Conservation (phyloP, 176 grass and related monocot genomes). For the Musa acuminata region DNA sequence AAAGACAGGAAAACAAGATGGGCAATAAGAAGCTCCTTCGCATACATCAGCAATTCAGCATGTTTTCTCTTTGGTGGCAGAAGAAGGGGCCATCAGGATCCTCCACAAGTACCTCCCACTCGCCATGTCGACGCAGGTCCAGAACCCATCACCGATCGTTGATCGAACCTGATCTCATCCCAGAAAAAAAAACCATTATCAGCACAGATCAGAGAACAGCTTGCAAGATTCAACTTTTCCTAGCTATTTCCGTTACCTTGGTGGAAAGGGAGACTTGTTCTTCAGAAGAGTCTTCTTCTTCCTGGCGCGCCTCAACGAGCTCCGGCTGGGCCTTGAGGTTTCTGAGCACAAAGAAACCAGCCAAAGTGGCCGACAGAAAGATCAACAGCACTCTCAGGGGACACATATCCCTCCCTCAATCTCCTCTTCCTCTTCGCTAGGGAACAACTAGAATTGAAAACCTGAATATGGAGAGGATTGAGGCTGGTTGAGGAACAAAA, state of each 20-base stretch:
- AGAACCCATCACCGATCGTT: slow-evolving; percentile 56
- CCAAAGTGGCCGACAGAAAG: slow-evolving; percentile 90
- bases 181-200: background rate
- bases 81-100: slow-evolving; percentile 42
- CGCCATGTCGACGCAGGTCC: slow-evolving; percentile 90
- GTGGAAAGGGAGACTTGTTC: slow-evolving; percentile 23
- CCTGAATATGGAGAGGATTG: background rate
- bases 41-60: background rate
- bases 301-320: slow-evolving; percentile 21
- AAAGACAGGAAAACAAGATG: background rate
- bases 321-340: slow-evolving; percentile 46
- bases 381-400: slow-evolving; percentile 80
- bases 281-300: slow-evolving; percentile 24
- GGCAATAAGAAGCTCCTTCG: background rate
- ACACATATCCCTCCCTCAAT: slow-evolving; percentile 36
- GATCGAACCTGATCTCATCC: slow-evolving; percentile 43
- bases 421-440: background rate
- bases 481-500: too few relatives aligned
- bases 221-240: too few relatives aligned
- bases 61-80: slow-evolving; percentile 1
- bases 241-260: slow-evolving; percentile 12
- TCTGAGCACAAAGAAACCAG: slow-evolving; percentile 85
- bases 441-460: background rate
- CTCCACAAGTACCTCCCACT: slow-evolving; percentile 83
- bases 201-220: background rate